Percentiles rank a stretch among this genome's conserved stretches.
These are phyloP conservation scores for Taiwanofungus camphoratus DNA, from an alignment of 1,284 basidiomycete species.

Conservation along the genomic window DNA sequence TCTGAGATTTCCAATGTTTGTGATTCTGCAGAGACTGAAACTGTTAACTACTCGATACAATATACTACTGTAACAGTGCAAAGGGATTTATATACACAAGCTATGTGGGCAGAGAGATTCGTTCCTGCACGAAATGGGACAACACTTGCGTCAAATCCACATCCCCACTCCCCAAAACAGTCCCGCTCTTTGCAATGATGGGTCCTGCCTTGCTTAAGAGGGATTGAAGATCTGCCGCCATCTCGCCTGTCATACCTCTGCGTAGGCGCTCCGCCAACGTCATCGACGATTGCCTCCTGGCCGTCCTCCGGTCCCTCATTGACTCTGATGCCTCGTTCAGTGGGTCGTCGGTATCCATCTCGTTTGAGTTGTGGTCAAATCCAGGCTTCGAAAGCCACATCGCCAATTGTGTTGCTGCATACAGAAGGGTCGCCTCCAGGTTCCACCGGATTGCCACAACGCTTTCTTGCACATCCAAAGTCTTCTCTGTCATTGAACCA, in stretches of 20 bases:
- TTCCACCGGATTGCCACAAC: slow-evolving; percentile 49
- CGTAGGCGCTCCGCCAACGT: slow-evolving; percentile 59
- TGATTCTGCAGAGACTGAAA: too few relatives aligned
- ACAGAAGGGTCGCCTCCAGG: slow-evolving; percentile 69
- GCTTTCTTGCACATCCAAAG: slow-evolving; percentile 53
- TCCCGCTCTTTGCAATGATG: slow-evolving; percentile 49
- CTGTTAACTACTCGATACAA: too few relatives aligned
- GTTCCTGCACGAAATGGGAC: slow-evolving; percentile 59
- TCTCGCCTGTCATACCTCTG: slow-evolving; percentile 72
- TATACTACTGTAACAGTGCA: slow-evolving; percentile 2
- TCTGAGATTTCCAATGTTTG: too few relatives aligned
- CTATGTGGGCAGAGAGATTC: slow-evolving; percentile 31
- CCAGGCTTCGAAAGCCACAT: slow-evolving; percentile 71
- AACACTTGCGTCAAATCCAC: slow-evolving; percentile 56
- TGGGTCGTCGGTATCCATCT: slow-evolving; percentile 37
- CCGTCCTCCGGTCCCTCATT: slow-evolving; percentile 38
- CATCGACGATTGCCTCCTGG: slow-evolving; percentile 38
- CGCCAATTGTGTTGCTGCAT: slow-evolving; percentile 71
- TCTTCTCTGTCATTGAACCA: slow-evolving; percentile 32
- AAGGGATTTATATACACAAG: too few relatives aligned
- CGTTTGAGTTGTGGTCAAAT: slow-evolving; percentile 39
- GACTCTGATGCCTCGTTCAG: slow-evolving; percentile 20
- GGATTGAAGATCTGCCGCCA: slow-evolving; percentile 65
- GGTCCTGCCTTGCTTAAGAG: slow-evolving; percentile 61
- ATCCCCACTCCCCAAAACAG: slow-evolving; percentile 34